These are phyloP conservation scores for Paratinospora sagittata DNA, from an alignment of 164 flowering plant genomes.

Conservation along the genomic window DNA sequence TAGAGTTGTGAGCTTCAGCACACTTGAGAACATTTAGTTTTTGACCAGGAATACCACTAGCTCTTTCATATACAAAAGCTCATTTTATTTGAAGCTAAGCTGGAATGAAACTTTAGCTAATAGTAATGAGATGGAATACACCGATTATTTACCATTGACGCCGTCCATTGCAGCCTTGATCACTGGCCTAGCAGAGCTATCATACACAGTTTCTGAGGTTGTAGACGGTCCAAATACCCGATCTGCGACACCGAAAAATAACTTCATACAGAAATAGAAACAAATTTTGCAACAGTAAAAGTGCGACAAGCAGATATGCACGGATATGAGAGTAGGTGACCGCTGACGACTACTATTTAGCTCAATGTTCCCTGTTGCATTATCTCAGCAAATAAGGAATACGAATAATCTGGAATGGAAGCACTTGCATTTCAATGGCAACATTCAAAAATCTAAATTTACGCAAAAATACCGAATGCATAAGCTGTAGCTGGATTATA, in stretches of 20 bases:
- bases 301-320: background rate
- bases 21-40: background rate
- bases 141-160: conserved; percentile 52
- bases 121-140: conserved; percentile 10
- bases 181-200: conserved; percentile 88
- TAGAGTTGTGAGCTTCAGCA: background rate
- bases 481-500: conserved; percentile 81
- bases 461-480: conserved; percentile 64
- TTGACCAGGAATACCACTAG: background rate
- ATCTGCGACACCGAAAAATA: conserved; percentile 38
- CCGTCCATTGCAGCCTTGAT: conserved; percentile 98
- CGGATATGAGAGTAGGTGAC: background rate
- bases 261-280: background rate
- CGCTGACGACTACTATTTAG: background rate
- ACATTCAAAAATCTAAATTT: conserved; percentile 5
- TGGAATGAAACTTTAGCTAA: background rate
- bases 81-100: background rate
- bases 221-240: conserved; percentile 81
- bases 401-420: background rate
- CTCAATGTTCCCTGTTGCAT: too few species aligned
- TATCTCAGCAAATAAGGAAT: too few species aligned
- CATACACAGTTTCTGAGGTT: conserved; percentile 65
- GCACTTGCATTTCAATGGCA: background rate
- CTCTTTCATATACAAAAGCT: background rate
- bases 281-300: background rate